A percentile compares a stretch with the other conserved stretches of the same genome.
phyloP scores from a whole-genome alignment of 2,329 filamentous ascomycete species.

The Diaporthe sp. region DNA sequence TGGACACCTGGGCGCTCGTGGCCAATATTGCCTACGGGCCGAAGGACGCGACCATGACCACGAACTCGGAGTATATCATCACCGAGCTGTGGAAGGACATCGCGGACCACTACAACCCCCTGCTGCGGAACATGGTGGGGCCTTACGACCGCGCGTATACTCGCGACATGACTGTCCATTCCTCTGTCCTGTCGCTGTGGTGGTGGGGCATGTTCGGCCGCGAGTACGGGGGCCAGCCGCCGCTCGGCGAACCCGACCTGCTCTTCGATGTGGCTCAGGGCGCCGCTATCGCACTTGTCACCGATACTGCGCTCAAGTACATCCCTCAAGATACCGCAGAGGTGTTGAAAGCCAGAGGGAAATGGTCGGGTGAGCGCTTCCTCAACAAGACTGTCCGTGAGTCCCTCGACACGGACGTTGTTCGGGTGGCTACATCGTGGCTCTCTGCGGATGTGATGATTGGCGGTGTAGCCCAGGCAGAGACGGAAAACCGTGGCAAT shows the following conservation, averaged over 20 bases:
- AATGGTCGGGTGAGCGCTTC: slow-evolving; percentile 52
- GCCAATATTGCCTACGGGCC: slow-evolving; percentile 55
- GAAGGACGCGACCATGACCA: slow-evolving; percentile 48
- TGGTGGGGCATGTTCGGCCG: slow-evolving; percentile 59
- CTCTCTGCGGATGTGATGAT: slow-evolving; percentile 58
- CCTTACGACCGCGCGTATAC: slow-evolving; percentile 56
- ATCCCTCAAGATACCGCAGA: slow-evolving; percentile 48
- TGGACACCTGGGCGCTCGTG: slow-evolving; percentile 56
- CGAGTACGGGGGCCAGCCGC: slow-evolving; percentile 53
- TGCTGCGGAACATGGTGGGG: slow-evolving; percentile 52
- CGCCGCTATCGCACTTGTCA: slow-evolving; percentile 54
- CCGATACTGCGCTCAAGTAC: slow-evolving; percentile 49
- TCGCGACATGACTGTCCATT: slow-evolving; percentile 56
- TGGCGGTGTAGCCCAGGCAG: slow-evolving; percentile 54
- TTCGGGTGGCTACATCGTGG: slow-evolving; percentile 56
- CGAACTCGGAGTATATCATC: slow-evolving; percentile 48
- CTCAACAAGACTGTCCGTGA: slow-evolving; percentile 54
- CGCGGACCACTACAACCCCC: slow-evolving; percentile 53
- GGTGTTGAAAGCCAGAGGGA: slow-evolving; percentile 49
- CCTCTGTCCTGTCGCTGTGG: slow-evolving; percentile 56
- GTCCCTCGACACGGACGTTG: slow-evolving; percentile 48
- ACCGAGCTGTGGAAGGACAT: slow-evolving; percentile 52
- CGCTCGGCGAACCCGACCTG: slow-evolving; percentile 55
- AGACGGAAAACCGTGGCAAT: slow-evolving; percentile 53
- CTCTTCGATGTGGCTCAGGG: slow-evolving; percentile 57